Evolutionary conservation across 345 rosid species (phyloP), one percentile per base, ranked within the genome.

Genomic region (Anastatica hierochuntica): DNA sequence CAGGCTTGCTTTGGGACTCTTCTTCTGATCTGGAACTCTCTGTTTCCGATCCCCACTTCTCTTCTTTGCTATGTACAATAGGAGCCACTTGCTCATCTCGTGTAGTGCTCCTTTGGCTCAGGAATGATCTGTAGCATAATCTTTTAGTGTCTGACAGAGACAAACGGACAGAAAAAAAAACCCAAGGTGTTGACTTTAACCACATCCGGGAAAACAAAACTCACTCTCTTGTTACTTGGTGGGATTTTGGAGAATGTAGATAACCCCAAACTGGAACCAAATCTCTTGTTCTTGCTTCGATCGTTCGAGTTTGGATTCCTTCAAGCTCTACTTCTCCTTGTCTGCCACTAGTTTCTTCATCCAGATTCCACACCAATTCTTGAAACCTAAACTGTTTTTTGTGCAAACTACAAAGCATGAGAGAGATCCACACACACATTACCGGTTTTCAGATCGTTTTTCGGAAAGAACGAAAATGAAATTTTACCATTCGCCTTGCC

Each of bases 291-390:
- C 86, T 71, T 31, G 78, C 82, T 84, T 79, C 95, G 23, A 84
- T 62, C 24, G 69, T 71, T 41, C 71, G 72, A 60, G 77, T 74
- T 42, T 80, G 72, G 49, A 86, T 49, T 67, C 64, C 77, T 71
- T 79, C 89, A 24, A 90, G 70, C 68, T 84, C 90, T 47, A 77
- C 64, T 72, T 86, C 96, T 21, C 94, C 90, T 56, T 58, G 62
- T 55, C 67, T 67, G 54, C 64, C 52, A 61, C 45, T 50, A 64
- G 30, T 71, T 53, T 53, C 83, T 37, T 69, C 82, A 38, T 73
- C 72, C 36, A 14, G 27, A 54, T 69, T 67, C 54, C 54, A 34
- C 54, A 62, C 53, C 77, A 82, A 56, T 2, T 77, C 68, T 63
- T 82, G 89, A 54, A 79, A 90, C 59, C 63, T 71, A 57, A 76